phyloP scores from a whole-genome alignment of 2,329 filamentous ascomycete genomes.

The Byssothecium circinans region DNA sequence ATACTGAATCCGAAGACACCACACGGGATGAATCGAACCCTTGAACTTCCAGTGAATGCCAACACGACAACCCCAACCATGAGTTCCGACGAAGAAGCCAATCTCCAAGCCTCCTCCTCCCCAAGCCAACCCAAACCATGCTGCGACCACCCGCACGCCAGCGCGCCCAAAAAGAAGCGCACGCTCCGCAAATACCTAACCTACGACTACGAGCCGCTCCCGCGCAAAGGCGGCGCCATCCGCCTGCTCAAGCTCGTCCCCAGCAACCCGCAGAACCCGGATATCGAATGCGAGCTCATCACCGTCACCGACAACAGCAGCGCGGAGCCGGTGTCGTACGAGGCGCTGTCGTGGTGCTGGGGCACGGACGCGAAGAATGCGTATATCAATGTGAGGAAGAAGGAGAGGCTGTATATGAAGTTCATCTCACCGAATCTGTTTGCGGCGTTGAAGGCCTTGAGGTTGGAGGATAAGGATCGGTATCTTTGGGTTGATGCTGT shows the following conservation, averaged over 20 bases:
- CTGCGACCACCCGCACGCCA: no score
- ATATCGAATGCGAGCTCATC: slow-evolving; percentile 16
- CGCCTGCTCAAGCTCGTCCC: slow-evolving; percentile 16
- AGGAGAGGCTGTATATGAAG: neutral
- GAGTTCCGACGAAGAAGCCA: no score
- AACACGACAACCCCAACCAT: no score
- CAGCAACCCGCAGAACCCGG: slow-evolving; percentile 9
- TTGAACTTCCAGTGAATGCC: no score
- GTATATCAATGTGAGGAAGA: slow-evolving; percentile 1
- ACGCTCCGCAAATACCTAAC: no score
- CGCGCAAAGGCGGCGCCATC: slow-evolving; percentile 7
- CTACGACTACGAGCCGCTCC: slow-evolving; percentile 8
- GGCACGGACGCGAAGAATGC: slow-evolving; percentile 1
- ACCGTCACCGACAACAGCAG: neutral
- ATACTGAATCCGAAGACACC: no score
- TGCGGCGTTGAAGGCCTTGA: slow-evolving; percentile 8
- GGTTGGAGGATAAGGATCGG: slow-evolving; percentile 1
- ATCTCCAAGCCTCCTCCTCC: no score
- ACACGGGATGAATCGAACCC: no score
- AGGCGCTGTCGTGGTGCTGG: slow-evolving; percentile 26
- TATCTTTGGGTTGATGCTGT: slow-evolving; percentile 13
- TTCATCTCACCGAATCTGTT: slow-evolving; percentile 8
- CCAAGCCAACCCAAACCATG: no score
- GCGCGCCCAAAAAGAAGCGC: no score
- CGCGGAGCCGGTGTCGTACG: slow-evolving; percentile 7